Percentiles rank a stretch among this genome's conserved stretches.
These are phyloP conservation scores for Pleochaeta shiraiana DNA, from an alignment of 2,329 filamentous ascomycete species.

Conservation along the genomic window DNA sequence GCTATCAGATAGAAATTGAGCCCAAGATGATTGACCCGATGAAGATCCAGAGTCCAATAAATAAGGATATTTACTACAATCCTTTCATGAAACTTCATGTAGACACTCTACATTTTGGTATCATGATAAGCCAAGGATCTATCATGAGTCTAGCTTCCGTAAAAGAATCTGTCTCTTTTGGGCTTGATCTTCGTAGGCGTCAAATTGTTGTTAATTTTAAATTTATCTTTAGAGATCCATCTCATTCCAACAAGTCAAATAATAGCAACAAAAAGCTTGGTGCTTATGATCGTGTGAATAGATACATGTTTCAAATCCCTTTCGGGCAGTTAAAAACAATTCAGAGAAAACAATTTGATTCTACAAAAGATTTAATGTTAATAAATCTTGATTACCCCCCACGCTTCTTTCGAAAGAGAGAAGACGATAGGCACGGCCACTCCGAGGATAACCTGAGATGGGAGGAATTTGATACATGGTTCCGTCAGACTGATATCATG, in stretches of 20 bases:
- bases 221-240: slow-evolving; percentile 14
- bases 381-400: slow-evolving; percentile 27
- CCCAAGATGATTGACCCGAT: slow-evolving; percentile 5
- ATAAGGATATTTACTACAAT: slow-evolving; percentile 17
- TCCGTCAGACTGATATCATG: slow-evolving; percentile 40
- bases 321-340: slow-evolving; percentile 25
- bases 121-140: slow-evolving; percentile 27
- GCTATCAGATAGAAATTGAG: slow-evolving; percentile 14
- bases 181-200: slow-evolving; percentile 21
- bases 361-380: slow-evolving; percentile 21
- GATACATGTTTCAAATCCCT: slow-evolving; percentile 19
- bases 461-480: slow-evolving; percentile 35
- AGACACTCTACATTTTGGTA: slow-evolving; percentile 36
- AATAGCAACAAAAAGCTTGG: slow-evolving; percentile 4
- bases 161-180: slow-evolving; percentile 17
- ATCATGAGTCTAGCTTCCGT: slow-evolving; percentile 38
- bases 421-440: slow-evolving; percentile 21
- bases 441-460: slow-evolving; percentile 23
- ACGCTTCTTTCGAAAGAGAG: slow-evolving; percentile 17
- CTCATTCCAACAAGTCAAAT: slow-evolving; percentile 5
- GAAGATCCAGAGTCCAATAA: slow-evolving; percentile 17
- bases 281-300: slow-evolving; percentile 12
- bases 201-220: slow-evolving; percentile 23
- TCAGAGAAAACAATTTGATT: slow-evolving; percentile 19
- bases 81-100: slow-evolving; percentile 23